Percentiles rank a stretch among this genome's conserved stretches.
Evolutionary conservation across 257 asterid genomes (phyloP).

Genomic region (Solanum tacnaense): DNA sequence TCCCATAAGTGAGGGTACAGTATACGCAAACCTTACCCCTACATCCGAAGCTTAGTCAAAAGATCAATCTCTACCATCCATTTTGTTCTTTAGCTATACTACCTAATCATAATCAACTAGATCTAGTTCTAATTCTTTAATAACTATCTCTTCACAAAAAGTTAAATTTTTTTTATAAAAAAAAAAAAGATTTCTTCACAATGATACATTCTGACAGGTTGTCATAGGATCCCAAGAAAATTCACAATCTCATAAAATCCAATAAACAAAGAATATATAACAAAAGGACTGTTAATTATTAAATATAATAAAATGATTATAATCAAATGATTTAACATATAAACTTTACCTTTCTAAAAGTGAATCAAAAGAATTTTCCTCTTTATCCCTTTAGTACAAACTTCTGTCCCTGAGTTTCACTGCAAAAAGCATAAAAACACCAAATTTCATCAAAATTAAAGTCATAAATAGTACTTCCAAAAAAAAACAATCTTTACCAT

Average conservation of each 20-base stretch:
- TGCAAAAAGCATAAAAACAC: neutral
- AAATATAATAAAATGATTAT: neutral
- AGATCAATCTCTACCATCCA: slow-evolving; percentile 30
- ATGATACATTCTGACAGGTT: slow-evolving; percentile 13
- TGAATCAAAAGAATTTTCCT: neutral
- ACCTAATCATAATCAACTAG: slow-evolving; percentile 10
- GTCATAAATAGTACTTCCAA: neutral
- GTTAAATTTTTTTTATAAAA: neutral
- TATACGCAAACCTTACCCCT: neutral
- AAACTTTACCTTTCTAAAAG: neutral
- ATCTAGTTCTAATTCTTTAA: slow-evolving; percentile 22
- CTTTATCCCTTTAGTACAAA: neutral
- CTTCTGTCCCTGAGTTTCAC: neutral
- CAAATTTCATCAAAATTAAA: neutral
- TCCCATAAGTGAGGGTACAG: rapidly evolving
- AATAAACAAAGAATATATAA: neutral
- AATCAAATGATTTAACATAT: neutral
- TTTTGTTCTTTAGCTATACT: slow-evolving; percentile 29
- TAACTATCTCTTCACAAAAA: neutral
- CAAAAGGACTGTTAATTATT: neutral
- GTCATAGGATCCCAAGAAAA: slow-evolving; percentile 26
- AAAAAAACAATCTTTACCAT: neutral
- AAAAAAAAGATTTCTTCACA: neutral
- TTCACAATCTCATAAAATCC: neutral
- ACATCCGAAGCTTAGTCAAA: slow-evolving; percentile 21